phyloP scores from a whole-genome alignment of 352 stramenopile genomes.

The Phytophthora pseudosyringae region DNA sequence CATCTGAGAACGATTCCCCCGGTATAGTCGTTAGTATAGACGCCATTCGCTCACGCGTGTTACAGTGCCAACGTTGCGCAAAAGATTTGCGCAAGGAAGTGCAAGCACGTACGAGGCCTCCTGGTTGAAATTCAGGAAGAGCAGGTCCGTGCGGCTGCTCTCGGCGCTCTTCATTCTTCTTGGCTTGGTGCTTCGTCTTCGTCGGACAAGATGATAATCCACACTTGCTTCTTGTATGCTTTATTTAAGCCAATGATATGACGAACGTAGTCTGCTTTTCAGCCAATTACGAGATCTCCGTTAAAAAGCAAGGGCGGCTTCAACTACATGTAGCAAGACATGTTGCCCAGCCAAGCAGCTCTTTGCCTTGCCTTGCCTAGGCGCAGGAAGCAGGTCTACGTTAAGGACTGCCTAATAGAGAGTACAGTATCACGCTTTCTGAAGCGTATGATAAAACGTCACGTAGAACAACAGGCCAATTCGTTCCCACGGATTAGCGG shows the following conservation, averaged over 20 bases:
- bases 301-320: too few species aligned
- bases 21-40: background rate
- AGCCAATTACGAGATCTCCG: background rate
- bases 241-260: constrained; percentile 15
- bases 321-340: too few species aligned
- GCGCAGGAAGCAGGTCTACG: too few species aligned
- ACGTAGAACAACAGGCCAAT: too few species aligned
- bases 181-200: background rate
- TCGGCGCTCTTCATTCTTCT: constrained; percentile 53
- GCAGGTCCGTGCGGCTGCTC: constrained; percentile 62
- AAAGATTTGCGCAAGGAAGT: background rate
- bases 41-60: background rate
- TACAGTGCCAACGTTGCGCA: background rate
- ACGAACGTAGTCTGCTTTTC: background rate
- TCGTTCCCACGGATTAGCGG: too few species aligned
- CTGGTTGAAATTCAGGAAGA: constrained; percentile 94
- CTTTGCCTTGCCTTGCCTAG: too few species aligned
- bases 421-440: too few species aligned
- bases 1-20: constrained; percentile 58
- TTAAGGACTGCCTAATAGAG: too few species aligned
- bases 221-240: constrained; percentile 1
- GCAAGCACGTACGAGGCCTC: constrained; percentile 78
- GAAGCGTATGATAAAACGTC: too few species aligned
- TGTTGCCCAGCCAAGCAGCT: too few species aligned
- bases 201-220: constrained; percentile 1